Conservation (phyloP, 169 alveolate genomes). For the Theileria sp. region DNA sequence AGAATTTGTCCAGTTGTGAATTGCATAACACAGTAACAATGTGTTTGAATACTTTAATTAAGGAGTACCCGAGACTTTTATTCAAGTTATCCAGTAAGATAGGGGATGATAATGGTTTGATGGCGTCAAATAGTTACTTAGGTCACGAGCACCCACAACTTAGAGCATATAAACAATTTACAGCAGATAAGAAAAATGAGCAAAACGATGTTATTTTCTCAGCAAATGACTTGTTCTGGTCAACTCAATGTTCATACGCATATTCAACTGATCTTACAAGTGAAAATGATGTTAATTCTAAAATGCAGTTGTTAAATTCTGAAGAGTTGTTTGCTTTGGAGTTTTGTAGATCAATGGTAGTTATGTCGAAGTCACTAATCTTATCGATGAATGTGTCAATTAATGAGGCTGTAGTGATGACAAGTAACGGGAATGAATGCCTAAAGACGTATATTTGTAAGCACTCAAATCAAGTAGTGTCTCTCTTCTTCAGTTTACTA, state of each 20-base stretch:
- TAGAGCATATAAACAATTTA: conserved; percentile 52
- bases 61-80: conserved; percentile 35
- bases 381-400: conserved; percentile 26
- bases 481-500: conserved; percentile 29
- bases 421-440: conserved; percentile 21
- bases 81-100: neutral
- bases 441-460: conserved; percentile 18
- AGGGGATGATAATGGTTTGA: conserved; percentile 9
- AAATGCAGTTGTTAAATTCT: neutral
- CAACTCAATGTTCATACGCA: conserved; percentile 57
- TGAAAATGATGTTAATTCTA: neutral
- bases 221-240: conserved; percentile 66
- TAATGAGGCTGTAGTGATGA: conserved; percentile 13
- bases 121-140: conserved; percentile 24
- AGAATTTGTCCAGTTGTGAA: conserved; percentile 35
- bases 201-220: conserved; percentile 44
- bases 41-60: conserved; percentile 9
- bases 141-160: conserved; percentile 66
- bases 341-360: conserved; percentile 35
- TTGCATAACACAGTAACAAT: conserved; percentile 48
- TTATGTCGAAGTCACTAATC: conserved; percentile 34
- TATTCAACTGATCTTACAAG: conserved; percentile 16
- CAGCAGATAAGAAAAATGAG: conserved; percentile 24
- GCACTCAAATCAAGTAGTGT: conserved; percentile 15
- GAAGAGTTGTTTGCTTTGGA: conserved; percentile 37